Evolutionary conservation across 2,329 filamentous ascomycete species (phyloP), one percentile per base, ranked within the genome.

Genomic region (Aspergillus alliaceus): DNA sequence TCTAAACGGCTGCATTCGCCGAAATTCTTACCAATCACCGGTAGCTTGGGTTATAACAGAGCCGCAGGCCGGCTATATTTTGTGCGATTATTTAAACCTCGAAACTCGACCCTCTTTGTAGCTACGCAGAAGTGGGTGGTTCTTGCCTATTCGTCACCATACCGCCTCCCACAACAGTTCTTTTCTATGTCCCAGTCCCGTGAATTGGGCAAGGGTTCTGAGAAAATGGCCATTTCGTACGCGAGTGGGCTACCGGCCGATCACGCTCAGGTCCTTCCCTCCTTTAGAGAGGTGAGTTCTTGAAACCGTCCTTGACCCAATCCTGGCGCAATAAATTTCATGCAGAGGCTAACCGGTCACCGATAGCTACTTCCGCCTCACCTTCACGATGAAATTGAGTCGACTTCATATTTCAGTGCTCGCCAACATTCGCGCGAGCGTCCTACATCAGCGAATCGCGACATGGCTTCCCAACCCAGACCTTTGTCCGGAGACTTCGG

Each of bases 351-450:
- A 53, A 66, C 42, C 20, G 15, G 2, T 37, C 5, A 14, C 15
- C 18, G 29, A 9, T 48, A 77, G 74, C 65, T 77, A 12, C 72
- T 77, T 14, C 74, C 74, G 25, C 66, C 73, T 56, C 72, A 77
- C 59, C 67, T 77, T 9, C 74, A 76, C 57, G 73, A 75, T 59
- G 74, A 75, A 58, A 77, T 77, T 58, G 74, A 77, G 32, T 75
- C 74, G 22, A 70, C 69, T 12, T 65, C 73, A 59, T 75, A 71
- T 59, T 67, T 67, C 54, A 64, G 61, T 40, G 64, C 69, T 8
- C 66, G 69, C 15, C 65, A 63, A 35, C 61, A 65, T 47, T 62
- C 65, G 54, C 69, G 68, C 57, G 71, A 73, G 27, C 69, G 68
- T 22, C 67, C 68, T 27, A 52, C 57, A 29, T 72, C 67, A 34